A percentile compares a stretch with the other conserved stretches of the same genome.
Conservation (phyloP, 2,329 filamentous ascomycete species). For the Didymella arachidicola region DNA sequence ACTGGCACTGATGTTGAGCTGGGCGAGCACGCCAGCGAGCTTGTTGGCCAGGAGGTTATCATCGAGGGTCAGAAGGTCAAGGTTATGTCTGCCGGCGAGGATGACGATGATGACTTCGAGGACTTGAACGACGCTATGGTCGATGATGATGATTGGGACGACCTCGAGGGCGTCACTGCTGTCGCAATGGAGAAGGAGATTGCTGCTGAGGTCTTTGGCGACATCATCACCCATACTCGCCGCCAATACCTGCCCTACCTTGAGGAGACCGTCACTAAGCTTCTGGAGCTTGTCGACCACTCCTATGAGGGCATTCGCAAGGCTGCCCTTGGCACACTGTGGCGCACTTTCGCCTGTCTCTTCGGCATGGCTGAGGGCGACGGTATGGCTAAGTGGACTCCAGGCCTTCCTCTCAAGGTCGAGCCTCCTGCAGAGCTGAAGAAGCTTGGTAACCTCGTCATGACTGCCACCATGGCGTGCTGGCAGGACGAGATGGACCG, state of each 20-base stretch:
- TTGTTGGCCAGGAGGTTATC: conserved; percentile 77
- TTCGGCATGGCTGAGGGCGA: conserved; percentile 86
- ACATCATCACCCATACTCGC: conserved; percentile 88
- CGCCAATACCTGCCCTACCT: conserved; percentile 83
- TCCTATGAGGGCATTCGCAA: conserved; percentile 93
- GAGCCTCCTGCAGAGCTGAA: conserved; percentile 79
- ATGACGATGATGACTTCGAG: conserved; percentile 67
- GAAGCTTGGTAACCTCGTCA: conserved; percentile 85
- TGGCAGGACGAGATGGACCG: conserved; percentile 93
- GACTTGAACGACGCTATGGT: conserved; percentile 66
- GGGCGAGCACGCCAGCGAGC: conserved; percentile 75
- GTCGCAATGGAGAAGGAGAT: conserved; percentile 97
- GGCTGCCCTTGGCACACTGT: conserved; percentile 87
- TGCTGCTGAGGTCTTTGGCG: conserved; percentile 91
- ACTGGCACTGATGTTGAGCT: conserved; percentile 79
- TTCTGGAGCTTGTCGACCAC: conserved; percentile 84
- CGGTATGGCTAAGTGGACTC: conserved; percentile 81
- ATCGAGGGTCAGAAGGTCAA: conserved; percentile 87
- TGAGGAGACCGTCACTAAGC: conserved; percentile 83
- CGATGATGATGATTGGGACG: conserved; percentile 84
- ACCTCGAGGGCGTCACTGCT: conserved; percentile 83
- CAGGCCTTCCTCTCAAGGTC: conserved; percentile 83
- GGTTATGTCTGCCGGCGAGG: conserved; percentile 68
- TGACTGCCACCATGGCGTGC: conserved; percentile 81
- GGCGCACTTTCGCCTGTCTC: conserved; percentile 90